Evolutionary conservation across 2,329 filamentous ascomycete genomes (phyloP).

Genomic region (Trichoderma lentiforme): DNA sequence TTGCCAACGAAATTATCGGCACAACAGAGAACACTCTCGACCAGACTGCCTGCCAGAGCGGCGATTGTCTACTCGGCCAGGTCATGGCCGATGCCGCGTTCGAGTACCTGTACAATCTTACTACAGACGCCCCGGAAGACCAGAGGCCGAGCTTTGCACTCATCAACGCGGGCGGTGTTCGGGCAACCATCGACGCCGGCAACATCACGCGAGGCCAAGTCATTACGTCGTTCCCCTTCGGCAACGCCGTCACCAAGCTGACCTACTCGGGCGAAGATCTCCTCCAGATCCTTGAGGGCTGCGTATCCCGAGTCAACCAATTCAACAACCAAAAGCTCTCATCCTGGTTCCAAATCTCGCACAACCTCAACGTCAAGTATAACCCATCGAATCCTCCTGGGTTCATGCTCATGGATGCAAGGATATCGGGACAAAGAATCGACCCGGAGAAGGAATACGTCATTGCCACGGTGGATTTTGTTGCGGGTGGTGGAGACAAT

Average conservation of each 20-base stretch:
- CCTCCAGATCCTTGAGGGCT: conserved; percentile 57
- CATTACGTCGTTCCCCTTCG: conserved; percentile 63
- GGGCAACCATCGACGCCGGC: conserved; percentile 59
- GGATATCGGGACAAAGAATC: conserved; percentile 47
- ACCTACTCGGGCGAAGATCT: conserved; percentile 50
- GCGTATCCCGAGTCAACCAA: conserved; percentile 53
- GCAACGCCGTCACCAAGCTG: conserved; percentile 61
- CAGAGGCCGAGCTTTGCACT: conserved; percentile 52
- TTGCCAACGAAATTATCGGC: conserved; percentile 56
- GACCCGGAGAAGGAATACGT: conserved; percentile 48
- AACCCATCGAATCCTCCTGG: conserved; percentile 50
- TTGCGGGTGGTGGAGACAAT: conserved; percentile 62
- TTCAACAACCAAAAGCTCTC: conserved; percentile 51
- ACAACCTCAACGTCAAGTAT: conserved; percentile 54
- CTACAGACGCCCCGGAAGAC: conserved; percentile 27
- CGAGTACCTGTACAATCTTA: conserved; percentile 53
- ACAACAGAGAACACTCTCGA: conserved; percentile 53
- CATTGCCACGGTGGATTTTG: conserved; percentile 60
- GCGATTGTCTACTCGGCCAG: conserved; percentile 58
- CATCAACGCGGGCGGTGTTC: conserved; percentile 62
- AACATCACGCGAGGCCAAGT: conserved; percentile 62
- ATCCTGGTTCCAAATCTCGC: conserved; percentile 60
- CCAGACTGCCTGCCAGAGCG: conserved; percentile 54
- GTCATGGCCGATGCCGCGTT: conserved; percentile 59
- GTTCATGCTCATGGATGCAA: conserved; percentile 50